A percentile compares a stretch with the other conserved stretches of the same genome.
These are phyloP conservation scores for Haplosporangium sp. DNA, from an alignment of 371 early-diverging fungal genomes.

Conservation along the genomic window DNA sequence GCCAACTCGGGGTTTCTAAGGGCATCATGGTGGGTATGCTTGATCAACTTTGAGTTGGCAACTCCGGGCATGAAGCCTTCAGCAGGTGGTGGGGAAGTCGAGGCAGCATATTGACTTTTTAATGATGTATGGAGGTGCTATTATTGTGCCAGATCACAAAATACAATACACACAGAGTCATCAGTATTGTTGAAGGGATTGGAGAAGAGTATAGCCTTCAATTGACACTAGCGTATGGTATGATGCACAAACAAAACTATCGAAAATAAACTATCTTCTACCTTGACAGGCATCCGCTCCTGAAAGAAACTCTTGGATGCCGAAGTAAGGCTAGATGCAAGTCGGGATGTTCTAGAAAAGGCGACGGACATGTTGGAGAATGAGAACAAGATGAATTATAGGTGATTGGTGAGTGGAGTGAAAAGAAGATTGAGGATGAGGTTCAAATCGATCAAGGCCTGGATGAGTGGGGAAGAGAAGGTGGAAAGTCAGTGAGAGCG, in stretches of 20 bases:
- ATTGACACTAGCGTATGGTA: not conserved
- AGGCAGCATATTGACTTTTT: conserved; percentile 34
- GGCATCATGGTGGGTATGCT: conserved; percentile 75
- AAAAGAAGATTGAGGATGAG: conserved; percentile 2
- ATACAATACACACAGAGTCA: not conserved
- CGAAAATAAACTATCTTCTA: not conserved
- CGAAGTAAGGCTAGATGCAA: conserved; percentile 23
- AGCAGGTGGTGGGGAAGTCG: conserved; percentile 70
- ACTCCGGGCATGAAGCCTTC: conserved; percentile 89
- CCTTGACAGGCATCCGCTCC: conserved; percentile 42
- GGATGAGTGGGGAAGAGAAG: conserved; percentile 2
- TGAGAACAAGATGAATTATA: not conserved
- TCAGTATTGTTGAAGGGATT: not conserved
- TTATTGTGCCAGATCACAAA: not conserved
- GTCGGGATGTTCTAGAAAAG: conserved; percentile 23
- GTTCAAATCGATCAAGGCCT: not conserved
- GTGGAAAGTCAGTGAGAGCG: not conserved
- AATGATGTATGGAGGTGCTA: conserved; percentile 51
- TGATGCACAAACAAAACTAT: no score
- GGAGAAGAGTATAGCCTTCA: no score
- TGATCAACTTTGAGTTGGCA: conserved; percentile 78
- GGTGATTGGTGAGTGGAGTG: conserved; percentile 6
- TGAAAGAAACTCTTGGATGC: conserved; percentile 33
- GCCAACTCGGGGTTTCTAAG: conserved; percentile 83
- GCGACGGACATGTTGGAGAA: conserved; percentile 26